These are phyloP conservation scores for Starmerella sp. DNA, from an alignment of 805 yeast species.

Conservation along the genomic window DNA sequence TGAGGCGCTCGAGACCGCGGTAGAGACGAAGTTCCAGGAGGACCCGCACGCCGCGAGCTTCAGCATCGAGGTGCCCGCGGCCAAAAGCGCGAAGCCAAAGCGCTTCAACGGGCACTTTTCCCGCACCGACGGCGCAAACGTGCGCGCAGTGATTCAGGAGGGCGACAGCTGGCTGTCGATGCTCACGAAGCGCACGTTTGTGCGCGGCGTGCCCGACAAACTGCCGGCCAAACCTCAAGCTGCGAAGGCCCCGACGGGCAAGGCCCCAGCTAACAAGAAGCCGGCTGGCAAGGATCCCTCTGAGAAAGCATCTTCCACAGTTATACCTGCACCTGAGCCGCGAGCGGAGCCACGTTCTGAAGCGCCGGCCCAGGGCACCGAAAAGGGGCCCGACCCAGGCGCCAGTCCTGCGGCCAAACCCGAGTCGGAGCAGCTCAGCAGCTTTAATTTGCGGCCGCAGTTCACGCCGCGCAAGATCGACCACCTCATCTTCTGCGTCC, in stretches of 20 bases:
- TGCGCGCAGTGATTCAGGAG: neutral
- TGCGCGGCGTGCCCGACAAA: neutral
- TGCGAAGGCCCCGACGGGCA: too few species aligned
- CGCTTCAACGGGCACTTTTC: neutral
- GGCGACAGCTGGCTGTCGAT: neutral
- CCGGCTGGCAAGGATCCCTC: too few species aligned
- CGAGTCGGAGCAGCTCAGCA: neutral
- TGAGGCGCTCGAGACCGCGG: constrained; percentile 38
- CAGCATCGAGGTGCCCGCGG: neutral
- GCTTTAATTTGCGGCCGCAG: constrained; percentile 7
- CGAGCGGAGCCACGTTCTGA: too few species aligned
- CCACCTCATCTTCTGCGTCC: constrained; percentile 74
- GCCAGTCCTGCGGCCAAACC: too few species aligned
- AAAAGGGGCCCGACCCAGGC: too few species aligned
- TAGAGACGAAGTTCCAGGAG: constrained; percentile 41
- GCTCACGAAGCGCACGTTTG: neutral
- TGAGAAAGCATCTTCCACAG: too few species aligned
- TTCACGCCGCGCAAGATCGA: constrained; percentile 23
- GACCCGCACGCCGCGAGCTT: neutral
- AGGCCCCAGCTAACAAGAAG: too few species aligned
- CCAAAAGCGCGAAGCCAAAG: neutral
- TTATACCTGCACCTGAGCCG: too few species aligned
- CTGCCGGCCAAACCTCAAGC: neutral
- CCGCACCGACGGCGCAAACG: neutral
- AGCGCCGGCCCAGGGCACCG: too few species aligned